Conservation (phyloP, 306 rosid species). For the Fragaria vesca region DNA sequence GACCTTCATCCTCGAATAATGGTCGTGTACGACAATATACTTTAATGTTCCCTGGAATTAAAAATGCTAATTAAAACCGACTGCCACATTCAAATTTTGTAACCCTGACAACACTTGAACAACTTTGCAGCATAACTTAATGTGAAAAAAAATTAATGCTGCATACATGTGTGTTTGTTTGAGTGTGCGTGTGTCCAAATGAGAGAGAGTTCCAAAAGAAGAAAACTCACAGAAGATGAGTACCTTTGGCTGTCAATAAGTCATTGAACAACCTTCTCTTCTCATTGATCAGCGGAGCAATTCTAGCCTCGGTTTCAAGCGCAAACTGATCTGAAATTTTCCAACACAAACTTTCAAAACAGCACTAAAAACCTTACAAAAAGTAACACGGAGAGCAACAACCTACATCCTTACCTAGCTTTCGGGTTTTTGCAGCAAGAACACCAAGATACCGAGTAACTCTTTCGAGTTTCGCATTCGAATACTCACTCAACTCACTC, state of each 20-base stretch:
- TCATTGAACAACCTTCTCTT: constrained; percentile 92
- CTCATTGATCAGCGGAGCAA: constrained; percentile 81
- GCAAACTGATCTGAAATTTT: constrained; percentile 72
- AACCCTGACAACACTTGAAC: background rate
- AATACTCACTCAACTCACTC: constrained; percentile 86
- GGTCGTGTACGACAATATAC: constrained; percentile 87
- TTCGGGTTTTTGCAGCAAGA: constrained; percentile 81
- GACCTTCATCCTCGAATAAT: constrained; percentile 92
- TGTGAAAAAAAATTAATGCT: background rate
- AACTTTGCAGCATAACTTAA: background rate
- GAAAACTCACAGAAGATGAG: constrained; percentile 29
- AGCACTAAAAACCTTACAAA: constrained; percentile 6
- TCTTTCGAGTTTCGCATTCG: constrained; percentile 90
- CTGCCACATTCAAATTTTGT: background rate
- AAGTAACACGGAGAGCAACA: background rate
- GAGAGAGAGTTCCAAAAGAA: constrained; percentile 19
- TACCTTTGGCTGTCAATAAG: constrained; percentile 96
- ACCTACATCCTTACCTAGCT: constrained; percentile 51
- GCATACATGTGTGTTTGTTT: background rate
- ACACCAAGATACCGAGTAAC: constrained; percentile 92
- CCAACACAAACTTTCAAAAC: constrained; percentile 24
- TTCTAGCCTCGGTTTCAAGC: constrained; percentile 81
- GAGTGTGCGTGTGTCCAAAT: background rate
- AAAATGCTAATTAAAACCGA: constrained; percentile 16
- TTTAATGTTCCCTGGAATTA: constrained; percentile 73